A percentile compares a stretch with the other conserved stretches of the same genome.
Evolutionary conservation across 768 basidiomycete genomes (phyloP).

Genomic region (Termitomyces sp.): DNA sequence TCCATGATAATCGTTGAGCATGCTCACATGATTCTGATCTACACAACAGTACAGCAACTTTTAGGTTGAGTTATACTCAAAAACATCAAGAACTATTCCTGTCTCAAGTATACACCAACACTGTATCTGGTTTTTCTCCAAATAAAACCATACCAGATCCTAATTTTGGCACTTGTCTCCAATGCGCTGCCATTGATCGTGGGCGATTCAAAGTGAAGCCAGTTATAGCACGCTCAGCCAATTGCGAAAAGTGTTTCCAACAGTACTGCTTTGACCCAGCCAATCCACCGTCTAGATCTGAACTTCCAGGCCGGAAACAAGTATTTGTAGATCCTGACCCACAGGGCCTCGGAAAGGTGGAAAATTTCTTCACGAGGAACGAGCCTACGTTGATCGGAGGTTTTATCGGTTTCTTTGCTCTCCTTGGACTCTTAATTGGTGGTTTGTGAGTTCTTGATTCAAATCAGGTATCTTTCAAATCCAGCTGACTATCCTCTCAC

Average conservation of each 20-base stretch:
- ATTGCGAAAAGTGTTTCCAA: constrained; percentile 41
- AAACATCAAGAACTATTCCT: constrained; percentile 53
- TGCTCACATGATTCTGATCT: constrained; percentile 3
- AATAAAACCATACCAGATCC: constrained; percentile 56
- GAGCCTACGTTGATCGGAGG: constrained; percentile 47
- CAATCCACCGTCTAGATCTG: constrained; percentile 34
- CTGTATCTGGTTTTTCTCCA: constrained; percentile 54
- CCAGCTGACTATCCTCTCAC: background rate
- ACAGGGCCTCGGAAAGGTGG: constrained; percentile 36
- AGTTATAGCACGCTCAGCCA: constrained; percentile 29
- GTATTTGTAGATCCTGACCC: constrained; percentile 53
- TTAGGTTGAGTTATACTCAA: constrained; percentile 53
- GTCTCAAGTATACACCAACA: constrained; percentile 52
- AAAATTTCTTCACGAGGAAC: constrained; percentile 35
- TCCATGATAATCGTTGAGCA: background rate
- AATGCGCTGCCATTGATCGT: constrained; percentile 57
- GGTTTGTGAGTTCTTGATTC: constrained; percentile 29
- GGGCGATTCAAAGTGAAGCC: constrained; percentile 36
- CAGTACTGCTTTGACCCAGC: constrained; percentile 51
- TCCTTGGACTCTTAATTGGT: constrained; percentile 32
- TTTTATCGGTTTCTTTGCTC: constrained; percentile 31
- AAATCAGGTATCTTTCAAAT: background rate
- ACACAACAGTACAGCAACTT: constrained; percentile 44
- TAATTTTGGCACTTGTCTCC: constrained; percentile 61
- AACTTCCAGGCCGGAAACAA: constrained; percentile 40